Percentiles rank a stretch among this genome's conserved stretches.
phyloP scores from a whole-genome alignment of 257 asterid genomes.

The Capsicum baccatum region DNA sequence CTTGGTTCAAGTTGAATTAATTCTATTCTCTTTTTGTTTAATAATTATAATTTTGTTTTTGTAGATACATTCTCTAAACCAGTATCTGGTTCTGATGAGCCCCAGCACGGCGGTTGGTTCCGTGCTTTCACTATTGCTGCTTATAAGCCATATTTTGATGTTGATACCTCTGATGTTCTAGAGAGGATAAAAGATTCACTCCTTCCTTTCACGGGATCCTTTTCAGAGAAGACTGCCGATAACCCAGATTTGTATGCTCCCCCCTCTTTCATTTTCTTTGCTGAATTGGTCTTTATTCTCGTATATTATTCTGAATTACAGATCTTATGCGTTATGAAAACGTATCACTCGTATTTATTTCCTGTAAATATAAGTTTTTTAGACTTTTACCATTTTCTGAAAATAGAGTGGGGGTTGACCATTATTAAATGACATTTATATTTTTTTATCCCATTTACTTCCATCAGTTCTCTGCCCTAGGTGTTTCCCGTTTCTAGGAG shows the following conservation, averaged over 20 bases:
- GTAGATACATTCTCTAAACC: conserved; percentile 89
- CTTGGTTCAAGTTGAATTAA: background rate
- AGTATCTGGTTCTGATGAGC: conserved; percentile 68
- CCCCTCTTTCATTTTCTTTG: conserved; percentile 11
- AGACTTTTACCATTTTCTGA: background rate
- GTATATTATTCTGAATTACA: background rate
- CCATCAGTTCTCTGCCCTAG: conserved; percentile 15
- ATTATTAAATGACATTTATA: background rate
- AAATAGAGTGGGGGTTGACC: background rate
- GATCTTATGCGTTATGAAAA: background rate
- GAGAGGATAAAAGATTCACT: conserved; percentile 93
- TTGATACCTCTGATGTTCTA: conserved; percentile 91
- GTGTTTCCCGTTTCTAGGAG: background rate
- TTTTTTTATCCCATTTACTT: background rate
- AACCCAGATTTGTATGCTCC: conserved; percentile 87
- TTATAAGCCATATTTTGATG: conserved; percentile 94
- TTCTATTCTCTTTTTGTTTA: conserved; percentile 15
- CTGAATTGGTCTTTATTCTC: background rate
- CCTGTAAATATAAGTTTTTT: background rate
- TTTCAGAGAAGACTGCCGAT: conserved; percentile 80
- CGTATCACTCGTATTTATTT: background rate
- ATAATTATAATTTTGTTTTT: conserved; percentile 33
- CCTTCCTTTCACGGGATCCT: conserved; percentile 84
- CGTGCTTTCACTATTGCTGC: conserved; percentile 82
- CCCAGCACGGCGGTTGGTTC: conserved; percentile 90